These are phyloP conservation scores for Diaporthe nobilis DNA, from an alignment of 2,329 filamentous ascomycete species.

Conservation along the genomic window DNA sequence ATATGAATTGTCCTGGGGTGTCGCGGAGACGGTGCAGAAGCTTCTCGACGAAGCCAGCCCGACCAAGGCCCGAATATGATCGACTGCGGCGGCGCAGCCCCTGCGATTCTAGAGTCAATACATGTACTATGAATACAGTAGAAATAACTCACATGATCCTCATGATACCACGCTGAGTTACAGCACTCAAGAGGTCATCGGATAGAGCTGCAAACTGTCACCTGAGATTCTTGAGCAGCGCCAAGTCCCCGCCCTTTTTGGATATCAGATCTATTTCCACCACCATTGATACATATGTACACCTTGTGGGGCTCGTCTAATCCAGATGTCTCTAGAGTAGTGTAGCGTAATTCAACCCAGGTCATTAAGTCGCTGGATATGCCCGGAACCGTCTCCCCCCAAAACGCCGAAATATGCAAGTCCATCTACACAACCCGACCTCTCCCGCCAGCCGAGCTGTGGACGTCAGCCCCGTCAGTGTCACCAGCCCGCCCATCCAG, in stretches of 20 bases:
- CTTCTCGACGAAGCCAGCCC: constrained; percentile 49
- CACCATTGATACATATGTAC: constrained; percentile 13
- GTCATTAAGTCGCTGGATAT: constrained; percentile 29
- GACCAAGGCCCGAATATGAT: constrained; percentile 40
- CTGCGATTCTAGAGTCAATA: neutral
- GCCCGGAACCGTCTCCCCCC: neutral
- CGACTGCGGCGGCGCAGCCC: neutral
- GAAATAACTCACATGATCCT: neutral
- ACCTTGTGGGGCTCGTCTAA: neutral
- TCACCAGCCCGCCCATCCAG: neutral
- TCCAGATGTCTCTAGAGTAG: constrained; percentile 24
- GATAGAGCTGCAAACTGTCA: neutral
- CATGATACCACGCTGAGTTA: neutral
- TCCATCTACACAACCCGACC: neutral
- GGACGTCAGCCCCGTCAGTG: neutral
- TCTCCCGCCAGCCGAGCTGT: neutral
- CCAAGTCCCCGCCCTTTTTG: neutral
- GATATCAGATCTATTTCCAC: constrained; percentile 18
- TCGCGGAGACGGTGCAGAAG: constrained; percentile 57
- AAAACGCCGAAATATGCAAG: constrained; percentile 28
- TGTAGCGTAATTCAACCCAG: constrained; percentile 19
- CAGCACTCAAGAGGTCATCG: too few relatives aligned
- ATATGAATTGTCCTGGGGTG: constrained; percentile 64
- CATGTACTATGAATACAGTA: neutral
- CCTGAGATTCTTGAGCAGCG: neutral